Evolutionary conservation across 2,329 filamentous ascomycete genomes (phyloP), one percentile per base, ranked within the genome.

Genomic region (Zarea fungicola): DNA sequence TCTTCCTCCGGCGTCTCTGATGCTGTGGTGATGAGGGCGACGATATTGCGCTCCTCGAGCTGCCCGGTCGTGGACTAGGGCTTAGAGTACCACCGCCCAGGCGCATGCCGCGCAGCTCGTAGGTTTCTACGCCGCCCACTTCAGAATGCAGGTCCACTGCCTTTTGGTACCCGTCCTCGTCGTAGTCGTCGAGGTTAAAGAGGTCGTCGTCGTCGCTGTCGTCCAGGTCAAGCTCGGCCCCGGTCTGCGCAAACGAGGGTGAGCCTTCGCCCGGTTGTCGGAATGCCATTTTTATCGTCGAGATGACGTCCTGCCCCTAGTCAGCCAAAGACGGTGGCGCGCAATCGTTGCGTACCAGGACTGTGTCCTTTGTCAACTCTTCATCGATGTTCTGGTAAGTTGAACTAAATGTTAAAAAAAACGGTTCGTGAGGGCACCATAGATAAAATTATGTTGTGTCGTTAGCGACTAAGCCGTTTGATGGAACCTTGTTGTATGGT

Each of bases 181-280:
- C 56, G 28, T 54, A 55, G 26, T 55, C 55, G 21, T 48, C 45
- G 21, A 48, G 42, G 42, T 40, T 35, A 29, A 50, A 50, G 37
- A 51, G 44, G 31, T 55, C 54, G 50, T 55, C 61, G 16, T 64
- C 62, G 54, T 66, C 62, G 56, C 59, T 62, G 55, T 63, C 62
- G 49, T 69, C 65, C 43, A 68, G 62, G 42, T 51, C 57, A 54
- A 67, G 62, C 41, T 69, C 66, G 39, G 63, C 60, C 36, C 65
- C 64, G 28, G 67, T 70, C 57, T 68, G 68, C 43, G 67, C 66
- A 55, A 70, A 70, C n/a, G 64, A 64, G 18, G 65, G 62, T 43
- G 62, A 61, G 18, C 58, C 56, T 50, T 61, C 57, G 53, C 45
- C 46, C 44, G 52, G 56, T 37, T 54, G 54, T 47, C 53, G 55